Evolutionary conservation across 192 early-diverging fungal species (phyloP), one percentile per base, ranked within the genome.

Genomic region (Chytriomyces hyalinus): DNA sequence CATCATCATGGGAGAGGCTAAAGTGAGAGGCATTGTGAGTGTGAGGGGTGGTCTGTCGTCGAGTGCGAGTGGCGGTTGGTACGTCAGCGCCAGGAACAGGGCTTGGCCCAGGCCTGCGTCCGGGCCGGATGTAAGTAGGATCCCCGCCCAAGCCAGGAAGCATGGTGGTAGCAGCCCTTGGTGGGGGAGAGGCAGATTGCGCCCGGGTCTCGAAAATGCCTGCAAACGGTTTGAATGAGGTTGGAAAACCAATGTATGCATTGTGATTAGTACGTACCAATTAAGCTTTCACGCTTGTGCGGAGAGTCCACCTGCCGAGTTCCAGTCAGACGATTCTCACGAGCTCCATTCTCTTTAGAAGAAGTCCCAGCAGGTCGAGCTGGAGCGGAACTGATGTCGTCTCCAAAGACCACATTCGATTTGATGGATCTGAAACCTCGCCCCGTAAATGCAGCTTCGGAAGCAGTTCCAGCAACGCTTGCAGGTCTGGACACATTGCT

Each of bases 381-480:
- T 20, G 22, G 24, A 8, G 44, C 8, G 6, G 66, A 20, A 20
- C 47, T 9, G 9, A 26, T 46, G 66, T 67, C 66, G 66, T 67
- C 66, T 9, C 66, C 66, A 67, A 67, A 67, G 24, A 67, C 66
- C 17, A 67, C 66, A 47, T 67, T 67, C 66, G 66, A 67, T 44
- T 43, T 15, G 15, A 47, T 46, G 24, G 66, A 28, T 9, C 66
- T 15, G 13, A 46, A 47, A 20, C 62, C 24, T 11, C n/a, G 13
- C 62, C 57, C 57, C 15, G 17, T 7, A 15, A 59, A 59, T n/a
- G 57, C 57, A 20, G 15, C 20, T 20, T 15, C 15, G 17, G 57
- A 59, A 28, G 62, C 22, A 15, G 11, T 36, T 20, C 62, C n/a
- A 20, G 62, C 62, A 36, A 24, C n/a, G 22, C 22, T 36, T 26